A percentile compares a stretch with the other conserved stretches of the same genome.
phyloP scores from a whole-genome alignment of 2,329 filamentous ascomycete genomes.

The Colletotrichum tropicicola region DNA sequence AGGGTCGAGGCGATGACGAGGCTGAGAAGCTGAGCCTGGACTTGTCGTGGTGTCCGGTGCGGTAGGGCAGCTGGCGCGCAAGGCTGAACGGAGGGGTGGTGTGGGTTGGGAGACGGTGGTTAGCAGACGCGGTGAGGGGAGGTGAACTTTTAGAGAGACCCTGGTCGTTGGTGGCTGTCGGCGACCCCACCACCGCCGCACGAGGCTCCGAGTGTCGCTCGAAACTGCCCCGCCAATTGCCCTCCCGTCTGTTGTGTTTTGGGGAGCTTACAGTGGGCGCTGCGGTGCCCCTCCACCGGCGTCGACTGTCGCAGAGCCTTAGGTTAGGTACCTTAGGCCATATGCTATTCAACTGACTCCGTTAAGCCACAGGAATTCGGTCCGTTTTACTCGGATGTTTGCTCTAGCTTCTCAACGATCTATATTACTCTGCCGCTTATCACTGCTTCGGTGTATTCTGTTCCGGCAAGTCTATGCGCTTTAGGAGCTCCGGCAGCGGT shows the following conservation, averaged over 20 bases:
- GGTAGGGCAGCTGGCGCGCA: slow-evolving; percentile 3
- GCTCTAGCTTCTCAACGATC: neutral
- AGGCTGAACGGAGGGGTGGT: slow-evolving; percentile 16
- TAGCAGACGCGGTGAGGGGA: slow-evolving; percentile 4
- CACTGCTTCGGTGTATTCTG: neutral
- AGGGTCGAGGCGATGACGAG: neutral
- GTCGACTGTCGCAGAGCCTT: too few relatives aligned
- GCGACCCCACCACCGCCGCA: slow-evolving; percentile 23
- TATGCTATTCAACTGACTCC: neutral
- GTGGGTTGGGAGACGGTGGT: slow-evolving; percentile 7
- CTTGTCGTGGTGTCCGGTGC: neutral
- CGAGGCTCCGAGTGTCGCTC: slow-evolving; percentile 23
- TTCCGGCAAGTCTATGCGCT: slow-evolving; percentile 1
- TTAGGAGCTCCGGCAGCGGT: neutral
- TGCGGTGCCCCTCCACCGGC: neutral
- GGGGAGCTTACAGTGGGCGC: neutral
- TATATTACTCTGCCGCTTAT: neutral
- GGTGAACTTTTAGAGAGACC: slow-evolving; percentile 27
- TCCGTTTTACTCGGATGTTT: neutral
- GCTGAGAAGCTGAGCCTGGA: neutral
- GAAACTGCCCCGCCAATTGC: slow-evolving; percentile 21
- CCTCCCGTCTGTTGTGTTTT: neutral
- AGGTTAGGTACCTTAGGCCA: neutral
- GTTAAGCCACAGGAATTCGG: neutral
- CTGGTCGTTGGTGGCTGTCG: slow-evolving; percentile 15